phyloP scores from a whole-genome alignment of 495 filamentous ascomycete species.

The Aspergillus avenaceus region DNA sequence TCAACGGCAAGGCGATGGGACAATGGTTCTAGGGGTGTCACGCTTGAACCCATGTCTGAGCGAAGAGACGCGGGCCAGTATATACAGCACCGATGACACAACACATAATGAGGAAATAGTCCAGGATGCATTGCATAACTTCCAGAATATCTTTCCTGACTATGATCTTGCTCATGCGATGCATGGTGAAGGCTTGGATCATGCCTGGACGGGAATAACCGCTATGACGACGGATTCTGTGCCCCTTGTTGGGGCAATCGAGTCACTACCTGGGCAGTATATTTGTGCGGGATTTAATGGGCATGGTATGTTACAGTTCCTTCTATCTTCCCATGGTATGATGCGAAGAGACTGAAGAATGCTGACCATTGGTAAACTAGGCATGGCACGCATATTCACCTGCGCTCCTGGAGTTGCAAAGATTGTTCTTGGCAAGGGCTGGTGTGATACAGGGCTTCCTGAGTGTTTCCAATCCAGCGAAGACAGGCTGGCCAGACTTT shows the following conservation, averaged over 20 bases:
- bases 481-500: background rate
- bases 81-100: conserved; percentile 23
- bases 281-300: conserved; percentile 35
- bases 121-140: conserved; percentile 20
- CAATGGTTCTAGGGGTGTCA: conserved; percentile 25
- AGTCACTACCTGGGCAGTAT: conserved; percentile 23
- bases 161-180: background rate
- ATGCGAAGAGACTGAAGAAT: background rate
- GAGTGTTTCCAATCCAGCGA: conserved; percentile 26
- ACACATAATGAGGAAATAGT: conserved; percentile 23
- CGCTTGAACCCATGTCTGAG: background rate
- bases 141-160: conserved; percentile 18
- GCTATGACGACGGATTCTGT: conserved; percentile 31
- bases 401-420: conserved; percentile 26
- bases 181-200: conserved; percentile 27
- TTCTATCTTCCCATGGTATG: too few relatives aligned
- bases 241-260: conserved; percentile 27
- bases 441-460: conserved; percentile 23
- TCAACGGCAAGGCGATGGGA: conserved; percentile 23
- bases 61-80: conserved; percentile 15
- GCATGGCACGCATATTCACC: conserved; percentile 33
- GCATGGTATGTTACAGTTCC: conserved; percentile 18
- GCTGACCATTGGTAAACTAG: conserved; percentile 8
- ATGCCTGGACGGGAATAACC: conserved; percentile 31
- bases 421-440: conserved; percentile 17